Evolutionary conservation across 257 asterid species (phyloP), one percentile per base, ranked within the genome.

Genomic region (Nicotiana attenuata): DNA sequence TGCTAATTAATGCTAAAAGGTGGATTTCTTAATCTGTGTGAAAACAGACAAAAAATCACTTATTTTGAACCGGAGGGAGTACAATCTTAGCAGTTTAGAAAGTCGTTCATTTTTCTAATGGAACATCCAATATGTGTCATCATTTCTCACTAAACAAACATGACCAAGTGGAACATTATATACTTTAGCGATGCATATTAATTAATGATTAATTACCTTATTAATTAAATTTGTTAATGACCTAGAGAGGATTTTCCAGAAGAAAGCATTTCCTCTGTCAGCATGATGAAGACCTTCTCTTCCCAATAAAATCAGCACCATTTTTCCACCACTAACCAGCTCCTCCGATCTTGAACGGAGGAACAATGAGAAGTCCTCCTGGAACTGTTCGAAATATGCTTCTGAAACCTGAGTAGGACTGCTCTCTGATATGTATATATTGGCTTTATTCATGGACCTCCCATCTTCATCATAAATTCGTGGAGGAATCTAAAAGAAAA

Each of bases 241-340:
- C 59, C 82, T 91, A 80, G 88, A 85, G 35, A 93, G 91, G 55
- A 93, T 80, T 78, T 92, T 91, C 97, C 97, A 95, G 29, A 90
- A 88, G 81, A 92, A 73, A 7, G 97, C 87, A 85, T 85, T 90
- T 35, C 94, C 95, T 80, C 94, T 82, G 26, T 91, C 96, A 7
- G 84, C 88, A 80, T 90, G 97, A 57, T 65, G 16, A 1, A 86
- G 81, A 0, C 91, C 90, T 17, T 56, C 63, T 60, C 99, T 89
- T 75, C 94, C 99, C 86, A 92, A 63, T 68, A 92, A 47, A n/a
- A 91, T 87, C 15, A 95, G 83, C 81, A 91, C 92, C 99, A 95
- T 95, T 84, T 86, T 77, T 11, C 99, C 99, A 26, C 97, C 97
- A 8, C 45, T 19, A 10, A 92, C 68, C 3, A 93, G 81, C 86